phyloP scores from a whole-genome alignment of 2,329 filamentous ascomycete genomes.

The Xylariaceae sp. region DNA sequence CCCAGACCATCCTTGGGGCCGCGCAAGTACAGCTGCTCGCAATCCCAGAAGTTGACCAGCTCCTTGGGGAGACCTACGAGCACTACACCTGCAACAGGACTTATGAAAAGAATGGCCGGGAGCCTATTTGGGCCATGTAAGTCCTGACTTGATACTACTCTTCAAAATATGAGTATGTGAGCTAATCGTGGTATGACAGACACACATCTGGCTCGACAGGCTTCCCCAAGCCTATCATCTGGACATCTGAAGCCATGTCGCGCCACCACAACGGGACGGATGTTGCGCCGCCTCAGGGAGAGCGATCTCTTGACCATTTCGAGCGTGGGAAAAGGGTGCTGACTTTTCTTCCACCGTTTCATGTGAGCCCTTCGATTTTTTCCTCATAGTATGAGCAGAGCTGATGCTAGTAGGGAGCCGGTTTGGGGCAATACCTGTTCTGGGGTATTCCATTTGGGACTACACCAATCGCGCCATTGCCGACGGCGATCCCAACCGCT shows the following conservation, averaged over 20 bases:
- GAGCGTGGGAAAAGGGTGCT: slow-evolving; percentile 30
- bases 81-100: slow-evolving; percentile 19
- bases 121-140: slow-evolving; percentile 23
- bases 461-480: slow-evolving; percentile 20
- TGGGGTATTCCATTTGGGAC: slow-evolving; percentile 28
- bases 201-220: slow-evolving; percentile 33
- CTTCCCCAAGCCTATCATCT: slow-evolving; percentile 29
- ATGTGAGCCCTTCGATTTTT: slow-evolving; percentile 6
- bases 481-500: slow-evolving; percentile 22
- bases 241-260: slow-evolving; percentile 22
- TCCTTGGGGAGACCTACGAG: slow-evolving; percentile 19
- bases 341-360: slow-evolving; percentile 33
- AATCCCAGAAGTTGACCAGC: slow-evolving; percentile 27
- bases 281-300: slow-evolving; percentile 22
- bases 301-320: slow-evolving; percentile 21
- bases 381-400: not conserved
- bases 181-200: slow-evolving; percentile 12
- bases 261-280: slow-evolving; percentile 15
- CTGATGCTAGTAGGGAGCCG: slow-evolving; percentile 23
- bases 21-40: slow-evolving; percentile 21
- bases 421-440: slow-evolving; percentile 21
- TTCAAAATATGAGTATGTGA: slow-evolving; percentile 1
- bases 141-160: not conserved
- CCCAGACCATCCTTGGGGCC: slow-evolving; percentile 22
- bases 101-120: slow-evolving; percentile 11